Evolutionary conservation across 1,284 basidiomycete species (phyloP).

Genomic region (Lentinus polychrous): DNA sequence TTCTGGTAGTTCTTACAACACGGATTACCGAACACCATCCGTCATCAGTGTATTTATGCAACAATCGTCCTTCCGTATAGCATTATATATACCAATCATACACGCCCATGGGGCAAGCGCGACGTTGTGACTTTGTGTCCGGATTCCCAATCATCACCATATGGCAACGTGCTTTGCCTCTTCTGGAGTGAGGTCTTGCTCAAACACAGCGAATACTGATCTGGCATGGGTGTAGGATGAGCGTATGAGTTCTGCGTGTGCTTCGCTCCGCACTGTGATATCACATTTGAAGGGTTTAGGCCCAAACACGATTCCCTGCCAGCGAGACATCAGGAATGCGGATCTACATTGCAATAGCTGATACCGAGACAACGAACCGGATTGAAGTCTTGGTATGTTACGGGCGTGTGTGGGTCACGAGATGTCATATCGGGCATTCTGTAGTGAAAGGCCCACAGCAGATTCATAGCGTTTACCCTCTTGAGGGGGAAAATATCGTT

Average conservation of each 20-base stretch:
- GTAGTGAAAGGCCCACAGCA: constrained; percentile 5
- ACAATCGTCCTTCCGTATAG: no score
- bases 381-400: not conserved
- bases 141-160: no score
- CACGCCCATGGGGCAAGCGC: no score
- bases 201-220: constrained; percentile 3
- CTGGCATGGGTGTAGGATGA: constrained; percentile 2
- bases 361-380: not conserved
- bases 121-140: no score
- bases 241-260: constrained; percentile 7
- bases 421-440: not conserved
- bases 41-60: no score
- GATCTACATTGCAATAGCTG: not conserved
- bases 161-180: constrained; percentile 2
- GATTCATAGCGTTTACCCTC: not conserved
- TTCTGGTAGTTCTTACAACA: constrained; percentile 41
- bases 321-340: not conserved
- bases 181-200: constrained; percentile 5
- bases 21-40: no score
- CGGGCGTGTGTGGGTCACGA: not conserved
- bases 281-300: constrained; percentile 9
- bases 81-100: no score
- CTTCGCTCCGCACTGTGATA: constrained; percentile 5
- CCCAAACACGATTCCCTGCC: constrained; percentile 2
- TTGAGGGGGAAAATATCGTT: not conserved